These are phyloP conservation scores for Yamadazyma dushanensis DNA, from an alignment of 1,139 yeast genomes.

Conservation along the genomic window DNA sequence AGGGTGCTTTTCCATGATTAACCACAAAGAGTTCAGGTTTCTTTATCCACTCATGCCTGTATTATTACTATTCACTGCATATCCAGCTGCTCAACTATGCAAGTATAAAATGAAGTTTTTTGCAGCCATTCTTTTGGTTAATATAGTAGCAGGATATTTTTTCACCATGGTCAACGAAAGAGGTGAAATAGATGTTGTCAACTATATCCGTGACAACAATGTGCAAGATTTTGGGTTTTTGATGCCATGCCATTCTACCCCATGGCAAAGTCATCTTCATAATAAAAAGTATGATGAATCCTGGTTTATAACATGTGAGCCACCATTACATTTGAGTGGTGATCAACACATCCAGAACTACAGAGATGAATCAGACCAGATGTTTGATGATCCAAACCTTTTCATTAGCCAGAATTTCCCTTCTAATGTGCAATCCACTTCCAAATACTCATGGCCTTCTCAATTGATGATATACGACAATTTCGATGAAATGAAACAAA, in stretches of 20 bases:
- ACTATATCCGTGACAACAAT: conserved; percentile 44
- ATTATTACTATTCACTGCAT: conserved; percentile 34
- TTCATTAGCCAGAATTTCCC: conserved; percentile 41
- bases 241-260: conserved; percentile 97
- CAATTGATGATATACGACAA: conserved; percentile 73
- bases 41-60: conserved; percentile 86
- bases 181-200: conserved; percentile 75
- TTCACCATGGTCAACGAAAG: conserved; percentile 73
- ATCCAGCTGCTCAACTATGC: conserved; percentile 11
- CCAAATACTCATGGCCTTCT: conserved; percentile 62
- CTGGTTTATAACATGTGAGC: conserved; percentile 91
- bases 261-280: conserved; percentile 88
- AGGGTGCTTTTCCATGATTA: conserved; percentile 57
- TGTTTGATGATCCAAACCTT: conserved; percentile 62
- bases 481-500: conserved; percentile 46
- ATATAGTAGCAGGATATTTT: conserved; percentile 49
- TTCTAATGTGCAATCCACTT: not conserved
- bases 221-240: conserved; percentile 64
- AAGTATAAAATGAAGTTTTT: conserved; percentile 6
- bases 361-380: conserved; percentile 82
- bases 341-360: conserved; percentile 42
- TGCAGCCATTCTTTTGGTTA: conserved; percentile 27
- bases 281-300: conserved; percentile 41
- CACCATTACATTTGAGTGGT: conserved; percentile 59
- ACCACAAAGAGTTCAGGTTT: conserved; percentile 90